A percentile compares a stretch with the other conserved stretches of the same genome.
Evolutionary conservation across 495 filamentous ascomycete genomes (phyloP).

Genomic region (Entonaema liquescens): DNA sequence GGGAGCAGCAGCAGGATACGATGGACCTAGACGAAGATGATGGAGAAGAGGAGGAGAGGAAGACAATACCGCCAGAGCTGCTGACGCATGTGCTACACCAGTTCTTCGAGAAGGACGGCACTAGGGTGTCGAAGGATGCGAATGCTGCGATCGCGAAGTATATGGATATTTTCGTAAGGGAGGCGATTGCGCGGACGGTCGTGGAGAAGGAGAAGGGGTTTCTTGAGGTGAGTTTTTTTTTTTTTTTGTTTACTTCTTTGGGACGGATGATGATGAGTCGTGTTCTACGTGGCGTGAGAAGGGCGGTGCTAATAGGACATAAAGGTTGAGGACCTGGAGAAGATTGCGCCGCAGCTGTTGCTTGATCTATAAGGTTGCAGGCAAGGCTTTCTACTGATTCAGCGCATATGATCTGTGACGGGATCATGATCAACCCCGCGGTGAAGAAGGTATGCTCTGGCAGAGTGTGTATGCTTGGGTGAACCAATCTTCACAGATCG

Average conservation of each 20-base stretch:
- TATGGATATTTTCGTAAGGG: slow-evolving; percentile 89
- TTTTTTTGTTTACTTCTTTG: not conserved
- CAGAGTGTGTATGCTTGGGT: slow-evolving; percentile 1
- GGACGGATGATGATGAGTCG: not conserved
- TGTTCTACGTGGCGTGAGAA: not conserved
- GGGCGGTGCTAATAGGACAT: slow-evolving; percentile 16
- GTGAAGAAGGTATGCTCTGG: not conserved
- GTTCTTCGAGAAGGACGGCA: slow-evolving; percentile 75
- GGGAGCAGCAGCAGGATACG: not conserved
- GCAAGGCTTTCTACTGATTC: not conserved
- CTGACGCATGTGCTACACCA: slow-evolving; percentile 79
- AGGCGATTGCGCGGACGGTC: slow-evolving; percentile 85
- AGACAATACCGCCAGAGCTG: slow-evolving; percentile 74
- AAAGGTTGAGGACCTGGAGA: slow-evolving; percentile 86
- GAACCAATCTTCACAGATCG: slow-evolving; percentile 12
- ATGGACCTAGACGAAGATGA: slow-evolving; percentile 42
- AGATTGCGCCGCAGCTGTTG: slow-evolving; percentile 85
- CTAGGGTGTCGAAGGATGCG: slow-evolving; percentile 80
- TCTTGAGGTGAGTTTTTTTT: slow-evolving; percentile 69
- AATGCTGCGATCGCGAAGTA: slow-evolving; percentile 83
- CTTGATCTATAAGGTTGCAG: slow-evolving; percentile 73
- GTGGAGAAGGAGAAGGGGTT: slow-evolving; percentile 74
- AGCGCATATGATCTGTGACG: slow-evolving; percentile 9
- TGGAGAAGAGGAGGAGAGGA: slow-evolving; percentile 44
- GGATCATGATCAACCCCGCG: slow-evolving; percentile 21